Evolutionary conservation across 768 basidiomycete species (phyloP).

Genomic region (Mycena floridula): DNA sequence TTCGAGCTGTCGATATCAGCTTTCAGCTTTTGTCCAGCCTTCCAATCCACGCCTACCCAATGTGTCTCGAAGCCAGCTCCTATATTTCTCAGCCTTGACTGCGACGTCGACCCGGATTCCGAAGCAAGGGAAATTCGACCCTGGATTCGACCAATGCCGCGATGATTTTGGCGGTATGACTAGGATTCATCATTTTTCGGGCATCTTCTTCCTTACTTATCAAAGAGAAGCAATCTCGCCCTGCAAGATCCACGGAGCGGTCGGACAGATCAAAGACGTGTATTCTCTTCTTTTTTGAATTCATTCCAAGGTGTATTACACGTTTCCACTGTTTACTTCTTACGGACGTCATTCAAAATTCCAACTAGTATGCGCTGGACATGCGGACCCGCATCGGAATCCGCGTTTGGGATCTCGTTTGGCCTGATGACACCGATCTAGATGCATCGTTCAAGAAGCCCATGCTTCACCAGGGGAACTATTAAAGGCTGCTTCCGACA

Average conservation of each 20-base stretch:
- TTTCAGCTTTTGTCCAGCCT: too few relatives aligned
- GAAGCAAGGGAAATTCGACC: too few relatives aligned
- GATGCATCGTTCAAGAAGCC: background rate
- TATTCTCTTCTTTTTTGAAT: background rate
- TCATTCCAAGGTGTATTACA: background rate
- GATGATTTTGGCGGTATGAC: too few relatives aligned
- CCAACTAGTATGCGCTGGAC: background rate
- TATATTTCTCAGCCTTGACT: too few relatives aligned
- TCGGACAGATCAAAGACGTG: background rate
- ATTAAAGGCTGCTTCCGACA: background rate
- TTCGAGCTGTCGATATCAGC: too few relatives aligned
- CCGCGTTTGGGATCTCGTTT: background rate
- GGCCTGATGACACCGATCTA: background rate
- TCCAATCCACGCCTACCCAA: too few relatives aligned
- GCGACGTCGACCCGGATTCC: too few relatives aligned
- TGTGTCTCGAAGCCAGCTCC: too few relatives aligned
- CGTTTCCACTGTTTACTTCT: background rate
- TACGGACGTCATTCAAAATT: background rate
- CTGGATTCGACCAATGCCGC: too few relatives aligned
- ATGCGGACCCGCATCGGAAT: background rate
- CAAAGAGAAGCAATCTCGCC: background rate
- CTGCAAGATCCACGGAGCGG: background rate
- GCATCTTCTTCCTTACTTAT: too few relatives aligned
- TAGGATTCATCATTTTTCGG: too few relatives aligned
- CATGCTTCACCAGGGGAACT: background rate